These are phyloP conservation scores for Cytospora piceae DNA, from an alignment of 2,329 filamentous ascomycete genomes.

Conservation along the genomic window DNA sequence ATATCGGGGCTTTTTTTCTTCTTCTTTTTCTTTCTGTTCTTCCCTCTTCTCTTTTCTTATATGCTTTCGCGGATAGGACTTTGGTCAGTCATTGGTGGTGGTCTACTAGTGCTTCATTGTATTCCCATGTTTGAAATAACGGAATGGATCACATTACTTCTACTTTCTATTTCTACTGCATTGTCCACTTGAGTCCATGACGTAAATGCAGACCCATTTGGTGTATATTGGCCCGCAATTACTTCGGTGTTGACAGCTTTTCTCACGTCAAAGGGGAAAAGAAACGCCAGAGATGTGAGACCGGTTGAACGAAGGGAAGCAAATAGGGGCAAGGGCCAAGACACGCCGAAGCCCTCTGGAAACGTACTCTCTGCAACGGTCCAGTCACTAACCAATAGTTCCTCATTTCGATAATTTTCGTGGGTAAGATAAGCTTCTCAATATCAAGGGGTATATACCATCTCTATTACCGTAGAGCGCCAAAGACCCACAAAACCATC, in stretches of 20 bases:
- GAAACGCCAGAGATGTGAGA: too few relatives aligned
- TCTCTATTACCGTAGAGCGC: neutral
- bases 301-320: too few relatives aligned
- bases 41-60: neutral
- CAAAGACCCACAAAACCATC: neutral
- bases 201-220: neutral
- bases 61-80: neutral
- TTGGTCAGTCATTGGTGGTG: neutral
- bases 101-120: neutral
- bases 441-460: slow-evolving; percentile 17
- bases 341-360: neutral
- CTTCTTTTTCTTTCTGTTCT: neutral
- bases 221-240: neutral
- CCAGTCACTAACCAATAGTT: neutral
- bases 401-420: neutral
- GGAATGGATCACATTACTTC: neutral
- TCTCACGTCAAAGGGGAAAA: too few relatives aligned
- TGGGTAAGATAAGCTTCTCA: neutral
- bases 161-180: neutral
- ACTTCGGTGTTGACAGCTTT: neutral
- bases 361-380: neutral
- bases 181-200: neutral
- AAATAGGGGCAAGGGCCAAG: neutral
- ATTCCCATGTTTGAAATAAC: neutral
- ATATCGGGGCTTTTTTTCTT: neutral